These are phyloP conservation scores for Gaertneriomyces sp. DNA, from an alignment of 192 early-diverging fungal genomes.

Conservation along the genomic window DNA sequence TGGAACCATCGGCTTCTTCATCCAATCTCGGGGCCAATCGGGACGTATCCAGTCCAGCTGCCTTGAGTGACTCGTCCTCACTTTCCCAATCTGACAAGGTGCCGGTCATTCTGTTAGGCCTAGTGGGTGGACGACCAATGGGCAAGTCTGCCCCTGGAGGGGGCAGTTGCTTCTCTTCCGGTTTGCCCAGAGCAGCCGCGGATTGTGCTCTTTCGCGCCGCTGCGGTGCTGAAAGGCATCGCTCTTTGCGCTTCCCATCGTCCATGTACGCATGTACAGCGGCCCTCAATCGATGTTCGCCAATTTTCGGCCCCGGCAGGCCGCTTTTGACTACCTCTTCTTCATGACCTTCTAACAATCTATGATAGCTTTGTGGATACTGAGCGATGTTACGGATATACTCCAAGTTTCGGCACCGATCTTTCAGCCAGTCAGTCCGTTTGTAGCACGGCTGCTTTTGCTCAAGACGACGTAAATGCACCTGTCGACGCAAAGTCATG, in stretches of 20 bases:
- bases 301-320: neutral
- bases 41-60: too few species aligned
- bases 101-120: conserved; percentile 16
- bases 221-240: neutral
- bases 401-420: conserved; percentile 42
- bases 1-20: too few species aligned
- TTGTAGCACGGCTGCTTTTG: conserved; percentile 46
- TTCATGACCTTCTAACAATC: conserved; percentile 29
- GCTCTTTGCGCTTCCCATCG: neutral
- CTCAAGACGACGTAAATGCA: conserved; percentile 47
- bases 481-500: conserved; percentile 15
- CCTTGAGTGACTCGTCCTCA: neutral
- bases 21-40: too few species aligned
- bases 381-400: conserved; percentile 48
- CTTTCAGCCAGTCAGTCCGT: conserved; percentile 35
- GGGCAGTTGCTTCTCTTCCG: neutral
- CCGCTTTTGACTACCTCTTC: neutral
- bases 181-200: neutral
- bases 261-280: neutral
- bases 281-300: neutral
- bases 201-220: neutral
- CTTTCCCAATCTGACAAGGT: conserved; percentile 13
- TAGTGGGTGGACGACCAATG: conserved; percentile 18
- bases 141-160: conserved; percentile 1
- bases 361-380: conserved; percentile 41